Evolutionary conservation across 2,329 filamentous ascomycete genomes (phyloP), one percentile per base, ranked within the genome.

Genomic region (Colletotrichum caudatum): DNA sequence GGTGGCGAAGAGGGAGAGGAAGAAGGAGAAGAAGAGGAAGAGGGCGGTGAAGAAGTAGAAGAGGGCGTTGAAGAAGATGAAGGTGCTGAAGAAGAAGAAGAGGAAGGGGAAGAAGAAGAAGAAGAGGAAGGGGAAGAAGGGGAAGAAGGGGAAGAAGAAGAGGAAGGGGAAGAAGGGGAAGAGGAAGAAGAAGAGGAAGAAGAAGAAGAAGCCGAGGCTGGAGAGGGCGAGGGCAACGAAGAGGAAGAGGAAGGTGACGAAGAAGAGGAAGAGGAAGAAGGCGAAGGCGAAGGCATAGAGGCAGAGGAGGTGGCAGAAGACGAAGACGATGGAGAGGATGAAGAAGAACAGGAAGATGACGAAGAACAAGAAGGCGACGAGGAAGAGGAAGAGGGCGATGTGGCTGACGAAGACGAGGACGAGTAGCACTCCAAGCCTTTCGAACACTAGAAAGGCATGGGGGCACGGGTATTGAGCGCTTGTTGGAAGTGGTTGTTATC

Each of bases 11-110:
- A 63, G 3, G 73, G 69, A 9, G 71, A 69, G 29, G 60, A 60
- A 51, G 66, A 20, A 5, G 66, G 35, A 23, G 69, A 41, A 0
- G 73, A 69, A 6, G 71, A 46, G 69, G 2, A 63, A 2, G 69
- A 64, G 6, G 53, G 16, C 0, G 64, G 20, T 1, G 67, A 61
- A 14, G 68, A 23, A 2, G 68, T 48, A 18, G 51, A 16, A 18
- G 26, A 77, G 72, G 69, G 56, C 2, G 73, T 76, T 61, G 5
- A 73, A 35, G 71, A 51, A 3, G 73, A 70, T 8, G 75, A 66
- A 5, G 67, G 66, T 1, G 74, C 41, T 1, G 66, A 63, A 0
- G 72, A 68, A 1, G 69, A 77, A 5, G 78, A 79, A 35, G 78
- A 75, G 14, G 76, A 41, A 2, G 65, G 44, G 0, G 64, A 8